Evolutionary conservation across 2,329 filamentous ascomycete genomes (phyloP).

Genomic region (Diaporthe caulivora): DNA sequence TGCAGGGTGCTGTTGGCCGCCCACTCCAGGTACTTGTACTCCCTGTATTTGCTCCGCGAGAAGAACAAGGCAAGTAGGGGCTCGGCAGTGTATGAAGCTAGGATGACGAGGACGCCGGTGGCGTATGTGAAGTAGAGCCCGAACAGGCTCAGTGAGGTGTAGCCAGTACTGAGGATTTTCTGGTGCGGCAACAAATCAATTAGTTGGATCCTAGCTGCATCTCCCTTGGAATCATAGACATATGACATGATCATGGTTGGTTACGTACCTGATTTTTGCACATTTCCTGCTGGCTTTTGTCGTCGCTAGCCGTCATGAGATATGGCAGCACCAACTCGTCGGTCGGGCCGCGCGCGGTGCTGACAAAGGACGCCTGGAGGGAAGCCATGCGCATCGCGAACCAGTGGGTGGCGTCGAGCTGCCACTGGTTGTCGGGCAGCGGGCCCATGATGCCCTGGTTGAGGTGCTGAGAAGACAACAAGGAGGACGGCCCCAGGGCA

Average conservation of each 20-base stretch:
- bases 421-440: background rate
- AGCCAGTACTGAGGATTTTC: slow-evolving; percentile 44
- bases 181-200: background rate
- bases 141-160: slow-evolving; percentile 46
- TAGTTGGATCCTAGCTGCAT: too few relatives aligned
- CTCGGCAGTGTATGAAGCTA: slow-evolving; percentile 40
- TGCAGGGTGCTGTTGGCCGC: slow-evolving; percentile 1
- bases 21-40: slow-evolving; percentile 44
- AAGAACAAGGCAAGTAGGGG: slow-evolving; percentile 32
- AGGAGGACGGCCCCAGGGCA: background rate
- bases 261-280: slow-evolving; percentile 36
- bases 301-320: rapidly evolving
- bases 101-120: slow-evolving; percentile 38
- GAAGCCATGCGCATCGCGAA: background rate
- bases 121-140: slow-evolving; percentile 43
- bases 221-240: background rate
- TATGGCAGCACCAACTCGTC: slow-evolving; percentile 28
- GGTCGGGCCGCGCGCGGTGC: slow-evolving; percentile 37
- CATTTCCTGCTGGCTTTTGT: background rate
- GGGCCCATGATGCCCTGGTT: background rate
- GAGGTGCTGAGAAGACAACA: background rate
- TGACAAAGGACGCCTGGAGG: slow-evolving; percentile 38
- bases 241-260: rapidly evolving
- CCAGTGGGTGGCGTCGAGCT: background rate
- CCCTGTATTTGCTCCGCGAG: slow-evolving; percentile 20